Conservation (phyloP, 345 rosid genomes). For the Pistacia vera region DNA sequence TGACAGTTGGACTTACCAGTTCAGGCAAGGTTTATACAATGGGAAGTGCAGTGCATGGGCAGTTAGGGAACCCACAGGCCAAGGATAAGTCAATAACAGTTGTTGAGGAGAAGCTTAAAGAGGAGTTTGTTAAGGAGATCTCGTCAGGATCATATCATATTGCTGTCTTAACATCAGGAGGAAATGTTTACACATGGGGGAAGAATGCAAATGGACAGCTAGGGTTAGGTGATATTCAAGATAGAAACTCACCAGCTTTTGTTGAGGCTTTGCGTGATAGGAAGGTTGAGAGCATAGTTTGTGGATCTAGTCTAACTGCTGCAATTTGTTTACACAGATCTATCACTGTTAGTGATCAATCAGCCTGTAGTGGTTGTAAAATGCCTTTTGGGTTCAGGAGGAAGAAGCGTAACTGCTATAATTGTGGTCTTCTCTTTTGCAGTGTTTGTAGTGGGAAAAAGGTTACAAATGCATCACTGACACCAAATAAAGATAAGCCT, state of each 20-base stretch:
- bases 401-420: slow-evolving; percentile 81
- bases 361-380: slow-evolving; percentile 66
- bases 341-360: slow-evolving; percentile 58
- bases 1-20: slow-evolving; percentile 63
- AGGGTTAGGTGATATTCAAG: slow-evolving; percentile 63
- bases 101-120: slow-evolving; percentile 62
- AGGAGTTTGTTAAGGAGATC: slow-evolving; percentile 59
- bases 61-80: slow-evolving; percentile 69
- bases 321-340: slow-evolving; percentile 78
- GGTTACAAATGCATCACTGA: slow-evolving; percentile 63
- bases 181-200: slow-evolving; percentile 84
- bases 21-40: slow-evolving; percentile 68
- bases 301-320: slow-evolving; percentile 68
- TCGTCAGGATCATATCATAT: slow-evolving; percentile 75
- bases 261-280: slow-evolving; percentile 61
- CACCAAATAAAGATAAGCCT: slow-evolving; percentile 69
- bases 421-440: slow-evolving; percentile 79
- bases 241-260: slow-evolving; percentile 55
- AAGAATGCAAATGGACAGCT: slow-evolving; percentile 71
- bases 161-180: slow-evolving; percentile 56
- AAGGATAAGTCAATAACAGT: slow-evolving; percentile 56
- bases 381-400: slow-evolving; percentile 65
- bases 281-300: slow-evolving; percentile 60
- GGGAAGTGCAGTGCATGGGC: slow-evolving; percentile 83
- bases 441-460: slow-evolving; percentile 69